Evolutionary conservation across 768 basidiomycete species (phyloP).

Genomic region (Russula lepida): DNA sequence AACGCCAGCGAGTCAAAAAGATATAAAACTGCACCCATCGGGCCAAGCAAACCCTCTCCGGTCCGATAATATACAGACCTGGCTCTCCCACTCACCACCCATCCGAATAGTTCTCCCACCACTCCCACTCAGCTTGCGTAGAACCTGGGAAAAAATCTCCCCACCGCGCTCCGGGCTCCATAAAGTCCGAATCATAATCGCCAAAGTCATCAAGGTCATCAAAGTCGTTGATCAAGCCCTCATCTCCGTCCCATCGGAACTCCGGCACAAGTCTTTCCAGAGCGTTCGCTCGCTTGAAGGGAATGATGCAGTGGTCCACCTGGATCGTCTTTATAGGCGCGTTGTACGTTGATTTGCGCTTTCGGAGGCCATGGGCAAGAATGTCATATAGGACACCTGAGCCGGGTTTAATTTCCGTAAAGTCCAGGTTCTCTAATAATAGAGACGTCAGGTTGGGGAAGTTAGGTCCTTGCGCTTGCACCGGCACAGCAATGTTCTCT

Average conservation of each 20-base stretch:
- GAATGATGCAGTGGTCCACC: background rate
- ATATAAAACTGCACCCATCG: no score
- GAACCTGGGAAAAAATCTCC: background rate
- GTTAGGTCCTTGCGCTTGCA: background rate
- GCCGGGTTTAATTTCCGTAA: background rate
- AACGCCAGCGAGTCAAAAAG: no score
- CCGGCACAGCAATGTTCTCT: no score
- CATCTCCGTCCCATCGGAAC: background rate
- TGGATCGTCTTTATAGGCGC: background rate
- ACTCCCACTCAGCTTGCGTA: background rate
- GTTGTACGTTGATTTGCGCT: background rate
- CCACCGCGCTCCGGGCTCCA: background rate
- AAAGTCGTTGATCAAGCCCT: background rate
- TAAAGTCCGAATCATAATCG: background rate
- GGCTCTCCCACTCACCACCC: background rate
- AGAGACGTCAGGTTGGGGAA: conserved; percentile 9
- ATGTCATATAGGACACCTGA: background rate
- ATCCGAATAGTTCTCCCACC: background rate
- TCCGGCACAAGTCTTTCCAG: background rate
- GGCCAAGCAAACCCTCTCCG: no score
- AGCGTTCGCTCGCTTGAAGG: background rate
- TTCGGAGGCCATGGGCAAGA: background rate
- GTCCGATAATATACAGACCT: no score
- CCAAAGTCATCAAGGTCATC: background rate
- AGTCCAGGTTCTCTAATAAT: background rate